Percentiles rank a stretch among this genome's conserved stretches.
Conservation (phyloP, 805 yeast genomes). For the Candida pseudoglaebosa region DNA sequence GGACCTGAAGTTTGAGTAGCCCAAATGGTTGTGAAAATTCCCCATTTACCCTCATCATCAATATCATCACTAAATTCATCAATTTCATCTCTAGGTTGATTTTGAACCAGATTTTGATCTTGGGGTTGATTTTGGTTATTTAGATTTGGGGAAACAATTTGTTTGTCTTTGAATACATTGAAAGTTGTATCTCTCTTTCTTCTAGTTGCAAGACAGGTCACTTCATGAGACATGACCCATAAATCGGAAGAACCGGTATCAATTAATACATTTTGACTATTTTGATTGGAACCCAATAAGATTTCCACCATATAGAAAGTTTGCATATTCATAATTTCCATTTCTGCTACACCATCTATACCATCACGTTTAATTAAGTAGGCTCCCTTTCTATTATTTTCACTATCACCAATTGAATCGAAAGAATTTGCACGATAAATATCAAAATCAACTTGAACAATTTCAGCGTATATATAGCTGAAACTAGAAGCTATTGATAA, state of each 20-base stretch:
- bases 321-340: slow-evolving; percentile 20
- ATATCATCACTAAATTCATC: not conserved
- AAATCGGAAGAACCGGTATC: slow-evolving; percentile 43
- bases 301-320: slow-evolving; percentile 28
- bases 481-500: not conserved
- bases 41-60: slow-evolving; percentile 1
- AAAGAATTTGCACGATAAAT: not conserved
- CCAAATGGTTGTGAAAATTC: slow-evolving; percentile 1
- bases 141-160: slow-evolving; percentile 2
- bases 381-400: not conserved
- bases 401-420: not conserved
- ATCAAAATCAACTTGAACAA: not conserved
- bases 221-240: slow-evolving; percentile 36
- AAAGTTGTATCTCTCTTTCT: not conserved
- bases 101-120: no score
- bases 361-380: slow-evolving; percentile 15
- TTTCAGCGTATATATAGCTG: not conserved
- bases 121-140: no score
- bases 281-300: slow-evolving; percentile 26
- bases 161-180: not conserved
- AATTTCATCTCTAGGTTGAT: not conserved
- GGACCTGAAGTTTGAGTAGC: not conserved
- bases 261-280: slow-evolving; percentile 27
- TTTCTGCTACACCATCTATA: slow-evolving; percentile 12
- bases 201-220: slow-evolving; percentile 16